Base-by-base conservation (phyloP, 495 filamentous ascomycete species). In the Xylaria intraflava region DNA sequence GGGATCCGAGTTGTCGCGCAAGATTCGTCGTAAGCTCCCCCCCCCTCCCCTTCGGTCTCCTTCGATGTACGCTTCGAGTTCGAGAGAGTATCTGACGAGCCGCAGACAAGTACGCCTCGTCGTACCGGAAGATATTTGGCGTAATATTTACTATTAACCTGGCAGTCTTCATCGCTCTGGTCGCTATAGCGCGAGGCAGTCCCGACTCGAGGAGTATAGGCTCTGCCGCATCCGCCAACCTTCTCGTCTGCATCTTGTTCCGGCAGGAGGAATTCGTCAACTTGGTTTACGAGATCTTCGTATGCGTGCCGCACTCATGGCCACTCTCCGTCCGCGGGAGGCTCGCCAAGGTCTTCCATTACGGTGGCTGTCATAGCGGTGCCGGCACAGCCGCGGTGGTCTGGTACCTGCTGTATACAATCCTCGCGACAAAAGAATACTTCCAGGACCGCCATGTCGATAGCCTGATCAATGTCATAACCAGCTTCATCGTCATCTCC, bases 231-330 rank as follows among this genome's bases (percentile, higher is more conserved):
- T 71, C 75, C 1, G 69, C 71, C 39, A 79, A 80, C 56, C 62
- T 79, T 38, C 57, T 78, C 44, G 69, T 72, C 22, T 68, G 66
- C 51, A 66, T 80, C 22, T 53, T 88, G 24, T 84, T 87, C 58
- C 82, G 88, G 4, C 85, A 89, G 60, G 87, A 89, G 53, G 76
- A 87, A 46, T 75, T 89, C 14, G 78, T 93, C 60, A 93, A 93
- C 66, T 59, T 77, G 17, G 76, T 89, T 26, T 91, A 87, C 61
- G 67, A 70, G 48, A 57, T 84, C 26, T 84, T 81, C 51, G 86
- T 66, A 47, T 59, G 63, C 17, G 68, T 71, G 51, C 83, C 87
- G 0, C 71, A 75, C 43, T 78, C 72, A 4, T 77, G 78, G 27
- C 87, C 88, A 0, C 69, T 89, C 31, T 69, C 73, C 33, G 68